Evolutionary conservation across 805 yeast species (phyloP).

Genomic region (Nematodospora valgi): DNA sequence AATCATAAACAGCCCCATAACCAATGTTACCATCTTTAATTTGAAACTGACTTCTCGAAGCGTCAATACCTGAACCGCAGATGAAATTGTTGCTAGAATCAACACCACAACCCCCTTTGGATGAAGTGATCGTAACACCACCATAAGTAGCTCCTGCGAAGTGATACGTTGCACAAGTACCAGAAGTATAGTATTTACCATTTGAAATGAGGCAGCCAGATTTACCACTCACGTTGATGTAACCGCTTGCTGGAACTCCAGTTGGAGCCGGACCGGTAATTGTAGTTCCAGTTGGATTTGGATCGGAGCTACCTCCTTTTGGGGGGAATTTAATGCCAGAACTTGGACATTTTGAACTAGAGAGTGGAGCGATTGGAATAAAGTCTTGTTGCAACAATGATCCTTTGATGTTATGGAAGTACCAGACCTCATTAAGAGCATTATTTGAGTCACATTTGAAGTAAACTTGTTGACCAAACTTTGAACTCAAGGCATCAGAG

Average conservation of each 20-base stretch:
- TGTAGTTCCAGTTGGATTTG: slow-evolving; percentile 8
- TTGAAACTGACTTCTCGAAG: slow-evolving; percentile 48
- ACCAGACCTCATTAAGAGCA: slow-evolving; percentile 68
- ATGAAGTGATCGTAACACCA: slow-evolving; percentile 65
- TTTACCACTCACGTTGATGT: slow-evolving; percentile 47
- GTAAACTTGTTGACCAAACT: slow-evolving; percentile 55
- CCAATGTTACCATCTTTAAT: slow-evolving; percentile 43
- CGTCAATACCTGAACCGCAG: slow-evolving; percentile 17
- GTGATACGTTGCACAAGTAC: slow-evolving; percentile 80
- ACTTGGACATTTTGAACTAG: slow-evolving; percentile 58
- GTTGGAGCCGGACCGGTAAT: slow-evolving; percentile 17
- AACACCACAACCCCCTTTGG: slow-evolving; percentile 72
- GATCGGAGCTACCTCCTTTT: slow-evolving; percentile 32
- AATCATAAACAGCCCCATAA: slow-evolving; percentile 58
- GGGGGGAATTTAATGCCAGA: slow-evolving; percentile 63
- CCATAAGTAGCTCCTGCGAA: slow-evolving; percentile 60
- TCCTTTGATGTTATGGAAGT: slow-evolving; percentile 73
- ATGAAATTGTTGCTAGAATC: slow-evolving; percentile 16
- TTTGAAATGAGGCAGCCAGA: slow-evolving; percentile 78
- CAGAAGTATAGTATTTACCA: slow-evolving; percentile 80
- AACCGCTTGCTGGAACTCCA: slow-evolving; percentile 21
- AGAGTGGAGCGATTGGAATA: slow-evolving; percentile 54
- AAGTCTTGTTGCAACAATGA: slow-evolving; percentile 63
- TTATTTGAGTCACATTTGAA: slow-evolving; percentile 52
- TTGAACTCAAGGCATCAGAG: slow-evolving; percentile 46